Evolutionary conservation across 2,329 filamentous ascomycete species (phyloP).

Genomic region (Aspergillus spinulosporus): DNA sequence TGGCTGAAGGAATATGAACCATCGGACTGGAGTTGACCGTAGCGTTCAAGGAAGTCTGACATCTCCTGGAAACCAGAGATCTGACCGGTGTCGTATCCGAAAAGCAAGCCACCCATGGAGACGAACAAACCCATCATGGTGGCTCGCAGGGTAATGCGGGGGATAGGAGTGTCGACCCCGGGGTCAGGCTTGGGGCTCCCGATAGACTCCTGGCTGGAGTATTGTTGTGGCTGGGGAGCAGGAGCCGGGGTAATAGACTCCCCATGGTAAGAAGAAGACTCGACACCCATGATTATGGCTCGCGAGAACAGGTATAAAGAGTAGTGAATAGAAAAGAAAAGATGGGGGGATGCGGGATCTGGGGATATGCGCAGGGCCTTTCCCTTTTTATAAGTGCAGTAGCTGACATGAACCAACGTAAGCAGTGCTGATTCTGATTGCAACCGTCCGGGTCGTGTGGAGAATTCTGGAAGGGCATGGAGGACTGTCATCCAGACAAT

Average conservation of each 20-base stretch:
- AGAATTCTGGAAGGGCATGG: constrained; percentile 9
- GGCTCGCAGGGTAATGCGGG: constrained; percentile 39
- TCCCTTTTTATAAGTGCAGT: constrained; percentile 10
- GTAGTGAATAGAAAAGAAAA: neutral
- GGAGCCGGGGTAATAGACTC: constrained; percentile 35
- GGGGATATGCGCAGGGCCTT: constrained; percentile 10
- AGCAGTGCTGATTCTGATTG: neutral
- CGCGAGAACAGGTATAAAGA: neutral
- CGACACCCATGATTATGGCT: constrained; percentile 30
- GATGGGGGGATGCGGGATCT: constrained; percentile 5
- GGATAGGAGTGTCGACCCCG: constrained; percentile 34
- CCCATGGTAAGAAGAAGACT: constrained; percentile 32
- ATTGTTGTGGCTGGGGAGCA: constrained; percentile 21
- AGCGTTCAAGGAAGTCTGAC: constrained; percentile 43
- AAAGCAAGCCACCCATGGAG: constrained; percentile 50
- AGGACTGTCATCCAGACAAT: constrained; percentile 11
- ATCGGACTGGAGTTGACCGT: constrained; percentile 35
- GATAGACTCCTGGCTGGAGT: constrained; percentile 30
- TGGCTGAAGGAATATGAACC: constrained; percentile 41
- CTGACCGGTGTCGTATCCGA: constrained; percentile 49
- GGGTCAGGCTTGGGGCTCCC: constrained; percentile 26
- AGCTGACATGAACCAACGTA: constrained; percentile 9
- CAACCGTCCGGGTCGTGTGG: neutral
- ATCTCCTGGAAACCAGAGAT: constrained; percentile 48
- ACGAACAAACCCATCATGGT: constrained; percentile 46